Evolutionary conservation across 1,139 yeast genomes (phyloP).

Genomic region (Candida frijolesensis): DNA sequence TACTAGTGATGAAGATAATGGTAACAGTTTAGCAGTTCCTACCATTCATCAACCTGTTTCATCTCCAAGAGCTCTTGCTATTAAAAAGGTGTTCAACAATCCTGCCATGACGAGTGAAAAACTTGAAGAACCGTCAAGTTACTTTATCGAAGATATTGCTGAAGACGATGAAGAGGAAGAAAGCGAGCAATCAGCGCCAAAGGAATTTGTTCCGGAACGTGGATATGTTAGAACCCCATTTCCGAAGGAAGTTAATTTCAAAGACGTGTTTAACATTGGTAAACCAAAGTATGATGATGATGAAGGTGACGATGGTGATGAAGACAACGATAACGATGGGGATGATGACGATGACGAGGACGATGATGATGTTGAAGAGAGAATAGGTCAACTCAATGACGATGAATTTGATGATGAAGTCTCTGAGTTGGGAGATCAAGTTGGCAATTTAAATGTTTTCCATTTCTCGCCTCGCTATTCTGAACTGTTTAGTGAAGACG

Average conservation of each 20-base stretch:
- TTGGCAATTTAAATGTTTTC: conserved; percentile 15
- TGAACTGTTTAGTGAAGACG: background rate
- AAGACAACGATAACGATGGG: conserved; percentile 20
- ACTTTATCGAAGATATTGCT: conserved; percentile 26
- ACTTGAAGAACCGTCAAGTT: conserved; percentile 18
- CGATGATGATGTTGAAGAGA: conserved; percentile 20
- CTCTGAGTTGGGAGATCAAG: conserved; percentile 21
- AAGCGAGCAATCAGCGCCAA: conserved; percentile 4
- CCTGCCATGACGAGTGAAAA: conserved; percentile 39
- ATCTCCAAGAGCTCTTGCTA: conserved; percentile 48
- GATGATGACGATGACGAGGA: conserved; percentile 22
- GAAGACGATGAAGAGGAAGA: conserved; percentile 21
- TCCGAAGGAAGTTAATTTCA: conserved; percentile 33
- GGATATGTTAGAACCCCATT: conserved; percentile 32
- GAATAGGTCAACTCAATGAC: conserved; percentile 22
- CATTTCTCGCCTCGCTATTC: conserved; percentile 1
- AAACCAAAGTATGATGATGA: conserved; percentile 17
- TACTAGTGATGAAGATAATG: background rate
- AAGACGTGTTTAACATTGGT: conserved; percentile 35
- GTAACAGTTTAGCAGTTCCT: conserved; percentile 9
- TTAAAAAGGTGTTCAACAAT: conserved; percentile 47
- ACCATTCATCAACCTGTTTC: conserved; percentile 22
- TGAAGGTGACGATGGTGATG: conserved; percentile 19
- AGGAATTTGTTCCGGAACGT: conserved; percentile 4
- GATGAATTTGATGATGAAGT: conserved; percentile 21